A percentile compares a stretch with the other conserved stretches of the same genome.
Conservation (phyloP, 169 alveolate species). For the Plasmodium inui region DNA sequence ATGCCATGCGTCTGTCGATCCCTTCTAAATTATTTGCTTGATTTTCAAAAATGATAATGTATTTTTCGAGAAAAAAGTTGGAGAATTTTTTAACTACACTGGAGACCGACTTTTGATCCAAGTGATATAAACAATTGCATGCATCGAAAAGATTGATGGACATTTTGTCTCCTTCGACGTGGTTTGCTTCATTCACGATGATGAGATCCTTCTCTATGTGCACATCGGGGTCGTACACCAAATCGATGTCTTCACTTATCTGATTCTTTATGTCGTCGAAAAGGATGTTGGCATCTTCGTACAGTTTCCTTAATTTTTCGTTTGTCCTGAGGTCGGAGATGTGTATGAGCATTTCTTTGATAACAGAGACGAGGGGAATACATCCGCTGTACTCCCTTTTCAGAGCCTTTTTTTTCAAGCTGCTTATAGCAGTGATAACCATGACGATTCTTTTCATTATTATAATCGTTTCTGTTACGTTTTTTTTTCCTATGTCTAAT, state of each 20-base stretch:
- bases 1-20: constrained; percentile 64
- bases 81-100: constrained; percentile 38
- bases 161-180: background rate
- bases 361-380: constrained; percentile 15
- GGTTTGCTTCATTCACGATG: background rate
- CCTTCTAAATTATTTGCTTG: constrained; percentile 62
- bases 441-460: constrained; percentile 63
- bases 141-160: constrained; percentile 65
- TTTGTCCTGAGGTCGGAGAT: constrained; percentile 18
- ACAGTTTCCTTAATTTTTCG: background rate
- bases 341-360: constrained; percentile 51
- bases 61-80: constrained; percentile 63
- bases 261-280: constrained; percentile 63
- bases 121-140: constrained; percentile 50
- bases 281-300: constrained; percentile 14
- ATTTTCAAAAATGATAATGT: constrained; percentile 34
- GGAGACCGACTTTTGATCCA: constrained; percentile 5
- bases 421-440: constrained; percentile 54
- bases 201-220: constrained; percentile 51
- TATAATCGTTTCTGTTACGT: constrained; percentile 67
- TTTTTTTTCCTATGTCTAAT: constrained; percentile 67
- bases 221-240: constrained; percentile 58
- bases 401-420: constrained; percentile 65
- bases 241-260: constrained; percentile 55
- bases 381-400: constrained; percentile 63